Percentiles rank a stretch among this genome's conserved stretches.
Conservation (phyloP, 2,329 filamentous ascomycete genomes). For the Acrocalymma vagum region DNA sequence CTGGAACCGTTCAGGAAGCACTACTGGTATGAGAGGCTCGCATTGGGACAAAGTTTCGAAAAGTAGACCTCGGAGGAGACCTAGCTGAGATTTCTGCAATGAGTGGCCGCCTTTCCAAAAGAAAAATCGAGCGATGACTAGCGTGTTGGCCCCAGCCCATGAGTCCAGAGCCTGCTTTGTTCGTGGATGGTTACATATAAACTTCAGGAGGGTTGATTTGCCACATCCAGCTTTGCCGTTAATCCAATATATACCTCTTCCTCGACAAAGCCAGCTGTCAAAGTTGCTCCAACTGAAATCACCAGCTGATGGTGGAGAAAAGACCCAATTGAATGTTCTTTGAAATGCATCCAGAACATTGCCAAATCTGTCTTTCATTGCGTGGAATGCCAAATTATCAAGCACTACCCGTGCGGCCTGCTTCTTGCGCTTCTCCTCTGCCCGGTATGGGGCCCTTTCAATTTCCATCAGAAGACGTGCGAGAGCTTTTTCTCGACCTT, state of each 20-base stretch:
- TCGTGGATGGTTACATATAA: constrained; percentile 12
- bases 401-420: no score
- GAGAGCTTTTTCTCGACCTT: no score
- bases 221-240: constrained; percentile 56
- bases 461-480: no score
- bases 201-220: constrained; percentile 56
- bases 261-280: constrained; percentile 1
- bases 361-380: no score
- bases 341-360: constrained; percentile 2
- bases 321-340: constrained; percentile 6
- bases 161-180: background rate
- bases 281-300: background rate
- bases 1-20: constrained; percentile 1
- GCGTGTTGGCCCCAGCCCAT: constrained; percentile 1
- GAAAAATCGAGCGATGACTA: constrained; percentile 2
- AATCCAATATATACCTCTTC: constrained; percentile 38
- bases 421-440: no score
- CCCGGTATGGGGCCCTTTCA: no score
- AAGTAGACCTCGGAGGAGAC: constrained; percentile 3
- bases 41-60: background rate
- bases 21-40: constrained; percentile 1
- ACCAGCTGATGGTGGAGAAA: background rate
- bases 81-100: constrained; percentile 8
- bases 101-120: constrained; percentile 14
- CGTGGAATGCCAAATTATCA: no score